Conservation (phyloP, 305 asterid genomes). For the Fraxinus nigra region DNA sequence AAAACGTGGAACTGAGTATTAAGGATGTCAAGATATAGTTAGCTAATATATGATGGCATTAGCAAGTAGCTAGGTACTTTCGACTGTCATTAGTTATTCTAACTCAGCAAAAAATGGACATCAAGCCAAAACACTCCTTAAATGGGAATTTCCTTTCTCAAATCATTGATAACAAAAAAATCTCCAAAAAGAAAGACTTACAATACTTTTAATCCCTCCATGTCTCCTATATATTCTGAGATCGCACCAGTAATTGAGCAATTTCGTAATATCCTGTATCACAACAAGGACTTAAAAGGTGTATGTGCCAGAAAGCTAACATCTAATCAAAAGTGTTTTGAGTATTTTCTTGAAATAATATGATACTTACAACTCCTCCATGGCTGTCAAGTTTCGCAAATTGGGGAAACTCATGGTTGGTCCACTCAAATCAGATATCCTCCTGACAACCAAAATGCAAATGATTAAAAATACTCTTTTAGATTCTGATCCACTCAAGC, state of each 20-base stretch:
- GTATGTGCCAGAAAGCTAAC: slow-evolving; percentile 6
- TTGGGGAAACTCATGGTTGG: slow-evolving; percentile 48
- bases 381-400: slow-evolving; percentile 31
- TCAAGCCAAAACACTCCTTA: neutral
- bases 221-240: slow-evolving; percentile 43
- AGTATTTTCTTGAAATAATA: slow-evolving; percentile 1
- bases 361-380: slow-evolving; percentile 51
- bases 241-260: slow-evolving; percentile 66
- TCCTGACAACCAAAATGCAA: slow-evolving; percentile 43
- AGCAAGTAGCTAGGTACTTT: neutral
- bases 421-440: slow-evolving; percentile 64
- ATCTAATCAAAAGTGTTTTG: neutral
- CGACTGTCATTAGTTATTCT: neutral
- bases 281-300: slow-evolving; percentile 13
- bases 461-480: neutral
- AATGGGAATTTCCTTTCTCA: slow-evolving; percentile 1
- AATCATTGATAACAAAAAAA: neutral
- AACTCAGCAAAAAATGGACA: neutral
- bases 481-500: neutral
- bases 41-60: neutral
- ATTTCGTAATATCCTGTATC: slow-evolving; percentile 69
- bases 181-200: slow-evolving; percentile 32
- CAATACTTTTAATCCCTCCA: slow-evolving; percentile 39
- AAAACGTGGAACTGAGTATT: neutral
- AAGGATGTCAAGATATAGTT: neutral